phyloP scores from a whole-genome alignment of 2,329 filamentous ascomycete genomes.

The Penicillium decumbens region DNA sequence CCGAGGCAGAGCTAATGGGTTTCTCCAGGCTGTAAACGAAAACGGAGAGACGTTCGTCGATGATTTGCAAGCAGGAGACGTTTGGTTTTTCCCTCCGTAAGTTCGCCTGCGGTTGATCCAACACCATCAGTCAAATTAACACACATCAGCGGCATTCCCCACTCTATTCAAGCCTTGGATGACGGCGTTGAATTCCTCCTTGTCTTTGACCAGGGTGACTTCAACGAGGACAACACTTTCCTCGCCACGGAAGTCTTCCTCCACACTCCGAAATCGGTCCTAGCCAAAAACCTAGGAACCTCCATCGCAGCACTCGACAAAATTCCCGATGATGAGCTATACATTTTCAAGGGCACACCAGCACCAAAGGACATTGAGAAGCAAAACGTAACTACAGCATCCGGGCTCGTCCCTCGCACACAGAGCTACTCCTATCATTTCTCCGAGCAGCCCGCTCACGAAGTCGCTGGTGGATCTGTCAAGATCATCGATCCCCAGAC shows the following conservation, averaged over 20 bases:
- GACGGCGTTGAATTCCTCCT: conserved; percentile 13
- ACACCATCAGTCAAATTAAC: background rate
- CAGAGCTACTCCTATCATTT: conserved; percentile 66
- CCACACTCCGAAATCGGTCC: conserved; percentile 44
- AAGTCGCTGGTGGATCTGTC: conserved; percentile 64
- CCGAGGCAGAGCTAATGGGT: background rate
- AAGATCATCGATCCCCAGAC: conserved; percentile 72
- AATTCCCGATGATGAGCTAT: conserved; percentile 63
- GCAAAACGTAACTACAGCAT: conserved; percentile 56
- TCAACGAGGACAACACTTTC: conserved; percentile 70
- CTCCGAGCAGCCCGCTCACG: conserved; percentile 63
- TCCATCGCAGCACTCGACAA: conserved; percentile 54
- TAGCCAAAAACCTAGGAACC: conserved; percentile 53
- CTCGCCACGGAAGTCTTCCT: conserved; percentile 61
- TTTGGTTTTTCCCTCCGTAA: conserved; percentile 73
- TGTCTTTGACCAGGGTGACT: conserved; percentile 42
- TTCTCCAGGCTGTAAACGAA: conserved; percentile 30
- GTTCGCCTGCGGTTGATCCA: background rate
- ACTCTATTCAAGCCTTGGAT: conserved; percentile 42
- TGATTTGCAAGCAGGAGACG: conserved; percentile 68
- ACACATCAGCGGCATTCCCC: conserved; percentile 57
- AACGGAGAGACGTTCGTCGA: conserved; percentile 74
- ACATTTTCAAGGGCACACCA: conserved; percentile 69
- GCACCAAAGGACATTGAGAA: conserved; percentile 60
- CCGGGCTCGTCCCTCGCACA: conserved; percentile 62